Percentiles rank a stretch among this genome's conserved stretches.
Evolutionary conservation across 305 asterid species (phyloP).

Genomic region (Fraxinus sp.): DNA sequence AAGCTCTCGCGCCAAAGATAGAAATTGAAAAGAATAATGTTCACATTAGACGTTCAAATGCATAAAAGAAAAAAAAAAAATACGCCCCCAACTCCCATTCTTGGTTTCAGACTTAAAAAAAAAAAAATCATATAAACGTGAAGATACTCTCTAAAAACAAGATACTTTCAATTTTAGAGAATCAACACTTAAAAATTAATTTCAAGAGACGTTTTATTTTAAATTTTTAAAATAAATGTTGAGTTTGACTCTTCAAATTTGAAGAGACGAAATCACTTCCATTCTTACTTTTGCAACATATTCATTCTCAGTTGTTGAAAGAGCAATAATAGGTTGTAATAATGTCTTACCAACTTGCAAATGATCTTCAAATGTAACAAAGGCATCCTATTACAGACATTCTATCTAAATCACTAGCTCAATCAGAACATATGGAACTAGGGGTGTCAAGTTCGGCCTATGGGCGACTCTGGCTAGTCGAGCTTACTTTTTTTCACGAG

Average conservation of each 20-base stretch:
- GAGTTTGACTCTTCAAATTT: neutral
- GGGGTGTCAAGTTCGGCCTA: neutral
- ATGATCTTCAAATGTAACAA: neutral
- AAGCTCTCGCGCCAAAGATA: neutral
- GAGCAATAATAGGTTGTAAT: neutral
- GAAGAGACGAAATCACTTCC: neutral
- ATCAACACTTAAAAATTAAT: no score
- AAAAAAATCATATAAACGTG: neutral
- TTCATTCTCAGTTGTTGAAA: neutral
- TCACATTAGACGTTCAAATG: neutral
- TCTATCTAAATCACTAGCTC: neutral
- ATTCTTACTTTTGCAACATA: neutral
- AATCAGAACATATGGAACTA: neutral
- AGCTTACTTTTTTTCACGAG: neutral
- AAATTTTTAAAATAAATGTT: no score
- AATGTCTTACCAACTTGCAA: neutral
- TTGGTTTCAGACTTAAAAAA: neutral
- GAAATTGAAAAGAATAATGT: neutral
- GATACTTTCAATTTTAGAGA: no score
- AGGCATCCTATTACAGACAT: neutral
- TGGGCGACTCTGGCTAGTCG: no score
- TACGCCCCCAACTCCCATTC: neutral
- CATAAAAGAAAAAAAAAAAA: neutral
- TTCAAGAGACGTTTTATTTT: neutral
- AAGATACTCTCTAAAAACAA: no score